Evolutionary conservation across 805 yeast genomes (phyloP).

Genomic region (Candida sanyiensis): DNA sequence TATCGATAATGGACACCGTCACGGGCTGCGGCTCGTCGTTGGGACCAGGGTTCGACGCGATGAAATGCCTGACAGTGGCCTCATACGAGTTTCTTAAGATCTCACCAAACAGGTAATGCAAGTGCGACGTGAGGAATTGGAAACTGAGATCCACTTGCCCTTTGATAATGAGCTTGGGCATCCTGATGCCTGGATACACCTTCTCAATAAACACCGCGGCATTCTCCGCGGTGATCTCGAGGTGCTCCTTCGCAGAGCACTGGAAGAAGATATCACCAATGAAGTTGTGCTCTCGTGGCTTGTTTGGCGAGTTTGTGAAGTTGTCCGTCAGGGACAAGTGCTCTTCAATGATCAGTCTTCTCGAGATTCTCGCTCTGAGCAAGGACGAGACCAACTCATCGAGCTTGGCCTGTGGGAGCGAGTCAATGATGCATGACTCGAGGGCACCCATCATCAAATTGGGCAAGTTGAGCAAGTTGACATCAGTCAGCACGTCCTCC

Average conservation of each 20-base stretch:
- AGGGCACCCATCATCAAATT: conserved; percentile 91
- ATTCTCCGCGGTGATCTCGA: conserved; percentile 47
- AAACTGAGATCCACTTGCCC: conserved; percentile 65
- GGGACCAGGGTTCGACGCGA: conserved; percentile 28
- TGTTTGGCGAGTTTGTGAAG: conserved; percentile 44
- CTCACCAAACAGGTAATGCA: conserved; percentile 84
- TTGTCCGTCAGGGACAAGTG: conserved; percentile 75
- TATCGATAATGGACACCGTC: conserved; percentile 65
- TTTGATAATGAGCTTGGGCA: conserved; percentile 75
- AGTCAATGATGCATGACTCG: conserved; percentile 59
- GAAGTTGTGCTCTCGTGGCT: conserved; percentile 39
- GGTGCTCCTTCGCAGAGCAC: conserved; percentile 67
- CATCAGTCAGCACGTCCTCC: conserved; percentile 58
- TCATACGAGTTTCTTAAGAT: conserved; percentile 79
- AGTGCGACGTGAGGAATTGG: conserved; percentile 80
- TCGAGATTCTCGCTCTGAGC: conserved; percentile 78
- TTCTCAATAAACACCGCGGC: conserved; percentile 47
- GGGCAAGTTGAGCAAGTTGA: conserved; percentile 76
- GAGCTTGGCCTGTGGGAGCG: conserved; percentile 55
- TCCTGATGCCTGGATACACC: conserved; percentile 43
- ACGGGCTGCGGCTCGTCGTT: conserved; percentile 58
- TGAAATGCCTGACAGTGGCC: conserved; percentile 58
- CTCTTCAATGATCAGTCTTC: conserved; percentile 88
- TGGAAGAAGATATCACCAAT: conserved; percentile 78
- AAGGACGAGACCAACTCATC: conserved; percentile 73